Conservation (phyloP, 495 filamentous ascomycete species). For the Hyaloscypha variabilis region DNA sequence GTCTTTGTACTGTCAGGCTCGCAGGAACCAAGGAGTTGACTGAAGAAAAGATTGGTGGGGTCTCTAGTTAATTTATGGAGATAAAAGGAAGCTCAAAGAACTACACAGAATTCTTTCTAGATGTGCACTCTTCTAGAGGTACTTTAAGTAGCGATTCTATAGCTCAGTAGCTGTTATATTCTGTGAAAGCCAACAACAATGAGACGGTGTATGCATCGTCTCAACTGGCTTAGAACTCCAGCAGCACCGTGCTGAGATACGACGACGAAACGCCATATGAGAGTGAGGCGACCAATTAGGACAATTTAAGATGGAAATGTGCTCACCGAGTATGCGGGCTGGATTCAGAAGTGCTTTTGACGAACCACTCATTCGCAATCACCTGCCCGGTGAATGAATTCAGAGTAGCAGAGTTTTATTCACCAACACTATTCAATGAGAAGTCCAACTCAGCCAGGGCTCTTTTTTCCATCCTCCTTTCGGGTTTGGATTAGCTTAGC, state of each 20-base stretch:
- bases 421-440: background rate
- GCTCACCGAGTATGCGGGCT: slow-evolving; percentile 7
- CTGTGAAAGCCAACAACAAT: background rate
- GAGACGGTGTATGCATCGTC: background rate
- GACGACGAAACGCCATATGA: background rate
- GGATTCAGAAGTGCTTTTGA: background rate
- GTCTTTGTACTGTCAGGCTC: background rate
- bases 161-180: background rate
- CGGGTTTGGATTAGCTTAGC: background rate
- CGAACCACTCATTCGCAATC: background rate
- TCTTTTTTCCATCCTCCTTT: background rate
- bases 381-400: background rate
- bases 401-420: background rate
- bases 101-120: background rate
- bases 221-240: background rate
- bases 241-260: background rate
- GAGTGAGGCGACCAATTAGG: slow-evolving; percentile 1
- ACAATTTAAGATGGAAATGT: background rate
- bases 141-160: background rate
- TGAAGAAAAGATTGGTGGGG: background rate
- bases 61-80: background rate
- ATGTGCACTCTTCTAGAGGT: background rate
- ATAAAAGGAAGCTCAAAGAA: background rate
- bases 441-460: background rate
- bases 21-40: background rate